Percentiles rank a stretch among this genome's conserved stretches.
These are phyloP conservation scores for Calonectria pseudoturangicola DNA, from an alignment of 2,329 filamentous ascomycete genomes.

Conservation along the genomic window DNA sequence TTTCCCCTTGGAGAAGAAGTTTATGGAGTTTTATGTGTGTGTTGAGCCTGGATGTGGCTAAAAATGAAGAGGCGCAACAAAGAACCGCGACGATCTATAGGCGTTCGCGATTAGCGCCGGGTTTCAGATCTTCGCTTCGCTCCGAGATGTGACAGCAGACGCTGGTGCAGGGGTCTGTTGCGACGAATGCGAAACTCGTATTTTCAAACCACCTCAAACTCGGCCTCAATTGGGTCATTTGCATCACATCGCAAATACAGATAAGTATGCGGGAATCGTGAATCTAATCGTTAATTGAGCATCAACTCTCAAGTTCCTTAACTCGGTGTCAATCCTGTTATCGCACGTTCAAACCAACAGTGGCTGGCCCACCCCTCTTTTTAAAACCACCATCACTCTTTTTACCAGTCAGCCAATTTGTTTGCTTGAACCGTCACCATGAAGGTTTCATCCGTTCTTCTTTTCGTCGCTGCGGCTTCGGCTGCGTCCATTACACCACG, in stretches of 20 bases:
- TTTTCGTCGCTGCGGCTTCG: conserved; percentile 17
- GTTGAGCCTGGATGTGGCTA: neutral
- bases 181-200: conserved; percentile 39
- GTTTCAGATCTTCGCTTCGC: conserved; percentile 43
- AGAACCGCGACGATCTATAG: conserved; percentile 4
- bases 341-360: conserved; percentile 9
- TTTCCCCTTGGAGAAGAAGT: neutral
- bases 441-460: conserved; percentile 29
- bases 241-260: conserved; percentile 1
- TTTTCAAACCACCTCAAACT: conserved; percentile 6
- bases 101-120: conserved; percentile 33
- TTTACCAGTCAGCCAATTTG: neutral
- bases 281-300: neutral
- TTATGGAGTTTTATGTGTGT: neutral
- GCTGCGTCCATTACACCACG: conserved; percentile 34
- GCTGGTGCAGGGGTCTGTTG: conserved; percentile 35
- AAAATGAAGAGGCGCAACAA: neutral
- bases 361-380: conserved; percentile 39
- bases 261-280: neutral
- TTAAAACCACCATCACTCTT: neutral
- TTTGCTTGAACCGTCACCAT: conserved; percentile 18
- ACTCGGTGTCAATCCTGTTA: neutral
- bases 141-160: conserved; percentile 32
- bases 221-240: neutral
- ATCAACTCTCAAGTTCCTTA: neutral